Conservation (phyloP, 2,329 filamentous ascomycete species). For the Fusarium tanahbumbuense region DNA sequence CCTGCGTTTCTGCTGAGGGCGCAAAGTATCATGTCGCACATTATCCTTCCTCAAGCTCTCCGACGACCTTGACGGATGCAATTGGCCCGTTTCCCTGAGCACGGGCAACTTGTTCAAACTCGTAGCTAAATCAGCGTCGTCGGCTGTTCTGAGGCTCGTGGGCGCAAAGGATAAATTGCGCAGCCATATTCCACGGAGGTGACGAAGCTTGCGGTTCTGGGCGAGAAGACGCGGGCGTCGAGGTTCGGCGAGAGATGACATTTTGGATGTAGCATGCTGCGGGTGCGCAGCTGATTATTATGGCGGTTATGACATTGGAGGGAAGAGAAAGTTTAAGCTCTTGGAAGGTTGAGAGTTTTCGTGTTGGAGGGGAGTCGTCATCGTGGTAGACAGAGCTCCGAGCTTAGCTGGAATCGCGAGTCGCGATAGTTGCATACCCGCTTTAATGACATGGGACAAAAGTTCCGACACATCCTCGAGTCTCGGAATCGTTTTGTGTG, state of each 20-base stretch:
- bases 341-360: neutral
- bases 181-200: slow-evolving; percentile 86
- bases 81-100: slow-evolving; percentile 60
- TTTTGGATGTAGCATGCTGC: slow-evolving; percentile 41
- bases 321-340: neutral
- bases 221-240: slow-evolving; percentile 66
- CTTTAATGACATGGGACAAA: slow-evolving; percentile 35
- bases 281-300: slow-evolving; percentile 23
- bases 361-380: slow-evolving; percentile 29
- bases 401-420: slow-evolving; percentile 35
- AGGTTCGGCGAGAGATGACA: slow-evolving; percentile 54
- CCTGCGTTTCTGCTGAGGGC: slow-evolving; percentile 53
- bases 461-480: neutral
- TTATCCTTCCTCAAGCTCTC: slow-evolving; percentile 59
- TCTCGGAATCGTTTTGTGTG: neutral
- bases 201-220: slow-evolving; percentile 88
- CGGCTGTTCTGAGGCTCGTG: slow-evolving; percentile 74
- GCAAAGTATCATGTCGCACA: slow-evolving; percentile 54
- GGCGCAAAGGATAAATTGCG: slow-evolving; percentile 82
- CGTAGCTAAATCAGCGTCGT: slow-evolving; percentile 79
- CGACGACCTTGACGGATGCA: slow-evolving; percentile 68
- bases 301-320: slow-evolving; percentile 38
- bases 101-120: slow-evolving; percentile 73
- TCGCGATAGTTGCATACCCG: slow-evolving; percentile 46
- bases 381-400: slow-evolving; percentile 37